These are phyloP conservation scores for Musa beccarii DNA, from an alignment of 176 grass and related monocot genomes.

Conservation along the genomic window DNA sequence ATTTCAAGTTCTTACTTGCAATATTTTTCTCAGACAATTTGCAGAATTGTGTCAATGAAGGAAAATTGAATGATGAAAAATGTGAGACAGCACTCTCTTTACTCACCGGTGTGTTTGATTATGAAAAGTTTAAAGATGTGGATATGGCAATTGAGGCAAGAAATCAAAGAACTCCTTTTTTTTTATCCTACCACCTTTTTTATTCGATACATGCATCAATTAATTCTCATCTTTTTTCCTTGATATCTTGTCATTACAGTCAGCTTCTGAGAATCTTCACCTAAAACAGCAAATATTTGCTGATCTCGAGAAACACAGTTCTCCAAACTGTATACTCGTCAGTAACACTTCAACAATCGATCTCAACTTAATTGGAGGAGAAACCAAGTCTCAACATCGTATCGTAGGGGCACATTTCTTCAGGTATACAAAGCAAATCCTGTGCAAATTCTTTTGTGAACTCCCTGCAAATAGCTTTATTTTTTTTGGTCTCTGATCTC, in stretches of 20 bases:
- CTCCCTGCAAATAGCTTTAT: background rate
- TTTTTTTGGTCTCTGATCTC: background rate
- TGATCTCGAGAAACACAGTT: conserved; percentile 75
- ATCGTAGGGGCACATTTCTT: conserved; percentile 96
- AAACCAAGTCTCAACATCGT: conserved; percentile 62
- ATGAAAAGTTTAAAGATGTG: conserved; percentile 68
- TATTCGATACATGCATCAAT: background rate
- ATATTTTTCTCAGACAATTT: conserved; percentile 55
- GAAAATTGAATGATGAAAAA: conserved; percentile 78
- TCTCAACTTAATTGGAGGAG: conserved; percentile 87
- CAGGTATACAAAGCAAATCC: conserved; percentile 37
- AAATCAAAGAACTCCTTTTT: background rate
- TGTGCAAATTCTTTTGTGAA: too few species aligned
- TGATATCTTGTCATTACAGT: conserved; percentile 36
- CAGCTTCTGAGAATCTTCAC: conserved; percentile 73
- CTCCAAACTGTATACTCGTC: conserved; percentile 68
- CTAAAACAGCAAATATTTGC: conserved; percentile 90
- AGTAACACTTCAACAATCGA: conserved; percentile 97
- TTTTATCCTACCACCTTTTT: background rate
- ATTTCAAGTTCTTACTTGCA: conserved; percentile 20
- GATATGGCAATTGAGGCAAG: conserved; percentile 85
- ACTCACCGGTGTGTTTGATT: conserved; percentile 67
- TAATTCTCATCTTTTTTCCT: conserved; percentile 10
- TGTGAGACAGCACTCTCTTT: conserved; percentile 66
- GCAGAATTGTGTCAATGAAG: conserved; percentile 66